A percentile compares a stretch with the other conserved stretches of the same genome.
These are phyloP conservation scores for Eucalyptus urophylla DNA, from an alignment of 345 rosid species.

Conservation along the genomic window DNA sequence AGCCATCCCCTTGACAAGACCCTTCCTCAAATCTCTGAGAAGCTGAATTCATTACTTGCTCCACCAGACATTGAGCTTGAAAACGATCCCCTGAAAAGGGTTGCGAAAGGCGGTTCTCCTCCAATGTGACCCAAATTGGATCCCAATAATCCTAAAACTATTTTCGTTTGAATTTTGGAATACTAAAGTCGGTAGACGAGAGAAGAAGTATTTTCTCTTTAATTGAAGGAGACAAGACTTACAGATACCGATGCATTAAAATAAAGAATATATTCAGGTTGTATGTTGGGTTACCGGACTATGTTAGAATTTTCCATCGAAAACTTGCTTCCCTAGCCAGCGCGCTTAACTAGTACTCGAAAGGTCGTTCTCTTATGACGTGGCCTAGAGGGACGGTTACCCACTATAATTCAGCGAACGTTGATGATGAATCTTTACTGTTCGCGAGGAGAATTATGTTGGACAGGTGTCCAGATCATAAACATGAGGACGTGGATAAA, in stretches of 20 bases:
- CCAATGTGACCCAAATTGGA: fast-evolving
- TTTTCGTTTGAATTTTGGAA: too few species aligned
- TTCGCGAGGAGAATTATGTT: not conserved
- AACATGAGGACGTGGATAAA: not conserved
- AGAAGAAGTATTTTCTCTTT: too few species aligned
- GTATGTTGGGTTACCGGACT: too few species aligned
- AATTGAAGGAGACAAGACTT: fast-evolving
- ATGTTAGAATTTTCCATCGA: too few species aligned
- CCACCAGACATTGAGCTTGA: not conserved
- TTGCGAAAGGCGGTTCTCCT: not conserved
- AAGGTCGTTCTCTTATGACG: too few species aligned
- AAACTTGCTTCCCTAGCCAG: too few species aligned
- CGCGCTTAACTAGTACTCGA: too few species aligned
- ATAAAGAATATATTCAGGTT: too few species aligned
- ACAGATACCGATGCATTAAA: fast-evolving
- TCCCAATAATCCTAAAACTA: too few species aligned
- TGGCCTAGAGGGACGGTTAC: not conserved
- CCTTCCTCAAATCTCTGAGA: not conserved
- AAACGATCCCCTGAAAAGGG: not conserved
- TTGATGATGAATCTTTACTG: not conserved
- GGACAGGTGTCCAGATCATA: not conserved
- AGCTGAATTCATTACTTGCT: not conserved
- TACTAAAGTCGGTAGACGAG: fast-evolving
- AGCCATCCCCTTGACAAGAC: not conserved
- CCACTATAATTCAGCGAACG: not conserved